Percentiles rank a stretch among this genome's conserved stretches.
These are phyloP conservation scores for Heliamphora exappendiculata DNA, from an alignment of 148 eudicot genomes.

Conservation along the genomic window DNA sequence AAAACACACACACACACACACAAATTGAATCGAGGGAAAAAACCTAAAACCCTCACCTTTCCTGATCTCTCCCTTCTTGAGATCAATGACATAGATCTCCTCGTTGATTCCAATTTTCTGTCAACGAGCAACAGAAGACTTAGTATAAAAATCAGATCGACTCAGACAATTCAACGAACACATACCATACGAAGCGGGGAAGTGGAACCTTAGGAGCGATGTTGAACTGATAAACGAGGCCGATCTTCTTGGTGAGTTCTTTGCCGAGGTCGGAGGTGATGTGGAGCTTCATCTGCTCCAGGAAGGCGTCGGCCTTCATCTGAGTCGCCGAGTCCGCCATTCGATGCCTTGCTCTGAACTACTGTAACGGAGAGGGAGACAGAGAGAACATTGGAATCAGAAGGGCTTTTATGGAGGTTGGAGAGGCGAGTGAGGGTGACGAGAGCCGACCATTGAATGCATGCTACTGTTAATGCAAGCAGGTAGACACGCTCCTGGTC, in stretches of 20 bases:
- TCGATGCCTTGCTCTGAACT: neutral
- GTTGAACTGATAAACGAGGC: constrained; percentile 79
- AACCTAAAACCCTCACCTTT: constrained; percentile 47
- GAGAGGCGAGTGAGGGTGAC: no score
- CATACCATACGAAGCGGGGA: neutral
- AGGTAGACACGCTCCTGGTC: no score
- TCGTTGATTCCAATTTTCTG: constrained; percentile 94
- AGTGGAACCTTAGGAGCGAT: constrained; percentile 74
- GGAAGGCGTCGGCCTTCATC: constrained; percentile 65
- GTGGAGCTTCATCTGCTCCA: constrained; percentile 93
- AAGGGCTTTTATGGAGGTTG: no score
- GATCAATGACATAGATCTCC: constrained; percentile 74
- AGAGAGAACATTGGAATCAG: no score
- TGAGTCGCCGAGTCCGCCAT: constrained; percentile 23
- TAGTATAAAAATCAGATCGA: neutral
- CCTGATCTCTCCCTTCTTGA: constrained; percentile 90
- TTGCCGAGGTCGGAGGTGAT: constrained; percentile 69
- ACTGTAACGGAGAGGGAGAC: no score
- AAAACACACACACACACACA: no score
- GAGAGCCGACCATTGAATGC: no score
- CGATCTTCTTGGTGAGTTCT: constrained; percentile 46
- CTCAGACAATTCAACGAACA: neutral
- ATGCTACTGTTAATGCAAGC: no score
- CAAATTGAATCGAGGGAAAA: neutral
- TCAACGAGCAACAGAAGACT: neutral